A percentile compares a stretch with the other conserved stretches of the same genome.
Conservation (phyloP, 2,329 filamentous ascomycete species). For the Chaetomiaceae sp. region DNA sequence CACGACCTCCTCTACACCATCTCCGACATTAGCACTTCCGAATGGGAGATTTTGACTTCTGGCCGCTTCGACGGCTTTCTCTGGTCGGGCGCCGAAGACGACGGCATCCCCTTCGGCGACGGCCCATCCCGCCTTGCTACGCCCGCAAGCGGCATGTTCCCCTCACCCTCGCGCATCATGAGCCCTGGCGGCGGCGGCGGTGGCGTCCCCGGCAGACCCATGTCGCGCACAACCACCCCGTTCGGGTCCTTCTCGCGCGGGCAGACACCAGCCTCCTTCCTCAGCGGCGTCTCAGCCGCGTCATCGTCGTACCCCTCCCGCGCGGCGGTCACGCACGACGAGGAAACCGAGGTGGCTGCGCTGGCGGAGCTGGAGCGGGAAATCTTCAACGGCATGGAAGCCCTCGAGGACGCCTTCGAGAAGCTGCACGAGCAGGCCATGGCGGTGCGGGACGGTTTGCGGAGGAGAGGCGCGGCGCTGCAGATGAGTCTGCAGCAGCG, state of each 20-base stretch:
- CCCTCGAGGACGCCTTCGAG: conserved; percentile 90
- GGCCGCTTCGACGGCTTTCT: conserved; percentile 94
- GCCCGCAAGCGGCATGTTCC: conserved; percentile 47
- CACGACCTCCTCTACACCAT: conserved; percentile 86
- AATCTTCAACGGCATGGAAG: conserved; percentile 92
- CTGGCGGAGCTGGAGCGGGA: conserved; percentile 89
- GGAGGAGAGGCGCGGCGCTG: conserved; percentile 77
- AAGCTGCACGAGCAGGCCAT: conserved; percentile 83
- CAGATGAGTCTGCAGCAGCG: conserved; percentile 59
- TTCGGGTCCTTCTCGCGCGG: conserved; percentile 36
- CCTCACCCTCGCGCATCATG: conserved; percentile 36
- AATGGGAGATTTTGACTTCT: conserved; percentile 94
- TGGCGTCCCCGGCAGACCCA: conserved; percentile 41
- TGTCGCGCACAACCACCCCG: conserved; percentile 52
- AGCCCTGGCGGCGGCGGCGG: too few species aligned
- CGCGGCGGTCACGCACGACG: conserved; percentile 76
- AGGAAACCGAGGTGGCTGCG: conserved; percentile 87
- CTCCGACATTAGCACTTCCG: conserved; percentile 81
- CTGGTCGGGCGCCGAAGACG: conserved; percentile 80
- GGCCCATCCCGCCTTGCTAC: conserved; percentile 49
- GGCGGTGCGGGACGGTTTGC: conserved; percentile 69
- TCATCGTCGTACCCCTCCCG: conserved; percentile 44
- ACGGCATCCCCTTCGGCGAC: conserved; percentile 36
- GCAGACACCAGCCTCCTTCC: conserved; percentile 48
- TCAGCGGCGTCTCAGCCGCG: conserved; percentile 43